Base-by-base conservation (phyloP, 805 yeast species). In the Candida insectalens region DNA sequence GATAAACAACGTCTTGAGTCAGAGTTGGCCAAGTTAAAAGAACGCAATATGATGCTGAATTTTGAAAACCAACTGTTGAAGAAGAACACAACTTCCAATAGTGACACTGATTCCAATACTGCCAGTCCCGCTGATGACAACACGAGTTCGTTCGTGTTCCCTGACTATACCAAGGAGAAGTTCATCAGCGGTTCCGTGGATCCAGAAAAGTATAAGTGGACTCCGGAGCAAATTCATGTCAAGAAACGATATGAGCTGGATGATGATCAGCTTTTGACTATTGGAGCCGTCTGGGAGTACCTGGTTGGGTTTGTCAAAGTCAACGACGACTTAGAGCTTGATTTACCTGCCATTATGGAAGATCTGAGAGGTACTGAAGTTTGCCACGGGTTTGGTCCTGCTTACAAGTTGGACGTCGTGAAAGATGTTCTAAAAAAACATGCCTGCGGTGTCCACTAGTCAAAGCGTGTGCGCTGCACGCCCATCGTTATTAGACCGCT, bases 211-310 rank as follows among this genome's bases (percentile, higher is more conserved):
- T 44, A 26, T 32, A 25, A 39, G 37, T 30, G 41, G 39, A 19
- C 15, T 30, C 15, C 15, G 19, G 28, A 23, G 3, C n/a, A 23
- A 20, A 5, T 30, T 10, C 13, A 19, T 8, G 35, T 41, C 8
- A 25, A 39, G 17, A 36, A 42, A 8, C n/a, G n/a, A n/a, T 53
- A 50, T 36, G 36, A 50, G 38, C 32, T 43, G 39, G 43, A 57
- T 27, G 60, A 59, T 9, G 53, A 58, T 20, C 67, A 69, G 46
- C 62, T 82, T 28, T 57, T 83, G 39, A 83, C 87, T 0, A 62
- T 83, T 0, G 74, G 83, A 14, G 92, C 89, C 2, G 77, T 83
- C 2, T 85, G 95, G 95, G 89, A 84, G 51, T 80, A 79, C 50
- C 55, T 85, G 30, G 57, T 67, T 42, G 61, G 63, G 38, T 57